phyloP scores from a whole-genome alignment of 148 eudicot species.

The Agrostemma githago region DNA sequence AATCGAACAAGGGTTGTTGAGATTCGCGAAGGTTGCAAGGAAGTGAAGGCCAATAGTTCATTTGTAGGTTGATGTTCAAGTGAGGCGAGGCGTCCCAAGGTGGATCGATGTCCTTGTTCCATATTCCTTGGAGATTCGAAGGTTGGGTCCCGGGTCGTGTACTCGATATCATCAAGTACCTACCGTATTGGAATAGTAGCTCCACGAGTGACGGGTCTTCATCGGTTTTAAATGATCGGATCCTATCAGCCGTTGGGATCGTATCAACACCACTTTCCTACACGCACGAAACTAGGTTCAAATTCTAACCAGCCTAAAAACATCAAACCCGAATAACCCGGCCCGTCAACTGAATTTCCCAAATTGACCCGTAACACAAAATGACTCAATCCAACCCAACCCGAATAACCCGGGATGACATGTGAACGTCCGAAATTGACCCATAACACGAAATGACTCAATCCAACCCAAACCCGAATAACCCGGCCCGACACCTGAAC shows the following conservation, averaged over 20 bases:
- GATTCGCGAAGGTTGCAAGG: conserved; percentile 74
- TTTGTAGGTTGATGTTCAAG: conserved; percentile 85
- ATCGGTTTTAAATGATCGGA: conserved; percentile 59
- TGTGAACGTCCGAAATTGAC: too few species aligned
- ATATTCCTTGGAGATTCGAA: conserved; percentile 82
- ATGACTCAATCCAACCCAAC: too few species aligned
- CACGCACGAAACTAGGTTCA: too few species aligned
- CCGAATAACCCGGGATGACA: too few species aligned
- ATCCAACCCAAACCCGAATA: too few species aligned
- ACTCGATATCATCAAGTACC: conserved; percentile 74
- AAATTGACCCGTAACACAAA: too few species aligned
- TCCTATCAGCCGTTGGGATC: conserved; percentile 60
- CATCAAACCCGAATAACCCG: too few species aligned
- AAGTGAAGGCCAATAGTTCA: conserved; percentile 94
- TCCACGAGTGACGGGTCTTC: conserved; percentile 88
- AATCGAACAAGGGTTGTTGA: conserved; percentile 75
- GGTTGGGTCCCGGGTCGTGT: conserved; percentile 80
- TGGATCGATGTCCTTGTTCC: conserved; percentile 65
- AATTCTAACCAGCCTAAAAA: too few species aligned
- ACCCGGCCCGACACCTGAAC: too few species aligned
- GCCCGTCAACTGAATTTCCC: too few species aligned
- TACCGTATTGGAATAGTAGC: conserved; percentile 81
- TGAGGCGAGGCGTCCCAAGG: conserved; percentile 90
- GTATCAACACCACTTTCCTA: not conserved
- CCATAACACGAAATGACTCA: too few species aligned